Evolutionary conservation across 495 filamentous ascomycete genomes (phyloP), one percentile per base, ranked within the genome.

Genomic region (Chaetomium cochliodes): DNA sequence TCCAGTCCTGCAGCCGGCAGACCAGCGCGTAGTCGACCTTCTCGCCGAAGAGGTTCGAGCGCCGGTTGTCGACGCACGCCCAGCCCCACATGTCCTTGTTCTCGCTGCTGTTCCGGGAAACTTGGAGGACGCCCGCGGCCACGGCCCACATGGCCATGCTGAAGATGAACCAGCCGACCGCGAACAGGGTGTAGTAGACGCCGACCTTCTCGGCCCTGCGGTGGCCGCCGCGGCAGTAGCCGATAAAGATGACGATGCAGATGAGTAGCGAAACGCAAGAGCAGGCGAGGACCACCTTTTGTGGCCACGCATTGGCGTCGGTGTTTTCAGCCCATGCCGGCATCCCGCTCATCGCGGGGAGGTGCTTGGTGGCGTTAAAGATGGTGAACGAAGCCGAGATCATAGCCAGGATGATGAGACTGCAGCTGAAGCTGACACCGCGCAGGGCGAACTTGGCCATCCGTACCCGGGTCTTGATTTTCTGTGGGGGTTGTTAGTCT

Each of bases 1-100:
- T 85, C 94, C 94, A 99, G 78, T 96, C 91, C 84, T 94, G 92
- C 65, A 97, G 85, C 73, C 94, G 90, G 81, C 94, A 99, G 70
- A 98, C 84, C n/a, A 99, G 87, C 53, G 84, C 85, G 77, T 97
- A 99, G 76, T 92, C 84, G 64, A 99, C 84, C 57, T 91, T 92
- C 77, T 63, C 85, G 73, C 74, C 92, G 97, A 26, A 52, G 25
- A 96, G 76, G 63, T 90, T 74, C 46, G 87, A 76, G 57, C 94
- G 86, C 54, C 85, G 88, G 73, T 97, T 98, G 65, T 96, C 83
- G 30, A 91, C 90, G 72, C 94, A 99, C 4, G 91, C 84, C 94
- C 94, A 99, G 30, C 92, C 93, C 94, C 94, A 99, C 70, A 99
- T 82, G 73, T 98, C 94, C 70, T 97, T 83, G 62, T 86, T 88